phyloP scores from a whole-genome alignment of 2,329 filamentous ascomycete genomes.

The Claviceps maximensis region DNA sequence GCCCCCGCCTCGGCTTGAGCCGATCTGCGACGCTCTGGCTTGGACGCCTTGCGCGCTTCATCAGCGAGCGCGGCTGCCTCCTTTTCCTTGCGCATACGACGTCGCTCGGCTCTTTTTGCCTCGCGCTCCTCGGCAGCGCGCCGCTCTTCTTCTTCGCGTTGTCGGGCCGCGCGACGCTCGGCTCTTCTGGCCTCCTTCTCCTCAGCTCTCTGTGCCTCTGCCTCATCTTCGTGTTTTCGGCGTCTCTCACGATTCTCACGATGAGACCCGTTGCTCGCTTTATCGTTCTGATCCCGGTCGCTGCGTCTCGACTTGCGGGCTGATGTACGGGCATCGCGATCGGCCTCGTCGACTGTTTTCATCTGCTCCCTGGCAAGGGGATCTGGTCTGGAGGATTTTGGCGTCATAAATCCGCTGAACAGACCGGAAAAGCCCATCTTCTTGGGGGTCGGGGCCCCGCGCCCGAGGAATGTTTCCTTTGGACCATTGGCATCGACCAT shows the following conservation, averaged over 20 bases:
- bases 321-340: conserved; percentile 47
- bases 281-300: conserved; percentile 31
- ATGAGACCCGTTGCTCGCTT: conserved; percentile 35
- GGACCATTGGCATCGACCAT: conserved; percentile 23
- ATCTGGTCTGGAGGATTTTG: conserved; percentile 32
- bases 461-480: conserved; percentile 20
- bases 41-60: conserved; percentile 31
- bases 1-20: conserved; percentile 25
- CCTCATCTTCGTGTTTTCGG: conserved; percentile 42
- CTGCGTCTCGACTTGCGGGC: conserved; percentile 47
- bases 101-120: conserved; percentile 35
- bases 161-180: conserved; percentile 36
- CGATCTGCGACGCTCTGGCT: conserved; percentile 36
- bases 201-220: conserved; percentile 36
- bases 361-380: conserved; percentile 35
- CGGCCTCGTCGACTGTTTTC: conserved; percentile 34
- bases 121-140: conserved; percentile 36
- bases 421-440: conserved; percentile 45
- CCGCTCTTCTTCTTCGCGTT: conserved; percentile 36
- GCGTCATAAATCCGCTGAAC: conserved; percentile 45
- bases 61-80: conserved; percentile 30
- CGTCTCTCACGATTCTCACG: conserved; percentile 43
- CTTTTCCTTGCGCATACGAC: conserved; percentile 34
- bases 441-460: conserved; percentile 27
- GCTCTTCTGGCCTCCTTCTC: conserved; percentile 46